Evolutionary conservation across 129 eudicot species (phyloP).

Genomic region (Flaveria robusta): DNA sequence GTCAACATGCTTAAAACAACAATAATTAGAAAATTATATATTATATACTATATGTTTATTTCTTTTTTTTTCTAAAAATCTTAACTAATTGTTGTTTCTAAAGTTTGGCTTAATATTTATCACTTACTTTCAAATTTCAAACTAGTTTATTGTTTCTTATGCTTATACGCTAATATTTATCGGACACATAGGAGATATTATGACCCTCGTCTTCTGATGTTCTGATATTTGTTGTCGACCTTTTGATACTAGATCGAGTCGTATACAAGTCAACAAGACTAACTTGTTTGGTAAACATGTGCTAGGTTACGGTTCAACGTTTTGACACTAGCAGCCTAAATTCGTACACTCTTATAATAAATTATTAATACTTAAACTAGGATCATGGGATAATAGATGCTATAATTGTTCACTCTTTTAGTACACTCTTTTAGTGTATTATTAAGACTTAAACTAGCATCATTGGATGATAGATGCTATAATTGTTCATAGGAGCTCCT

Average conservation of each 20-base stretch:
- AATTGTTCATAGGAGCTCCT: neutral
- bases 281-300: neutral
- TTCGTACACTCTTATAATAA: neutral
- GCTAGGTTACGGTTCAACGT: neutral
- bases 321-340: neutral
- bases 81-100: neutral
- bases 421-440: neutral
- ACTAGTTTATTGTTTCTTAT: too few relatives aligned
- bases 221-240: too few relatives aligned
- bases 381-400: neutral
- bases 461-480: neutral
- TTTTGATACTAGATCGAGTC: neutral
- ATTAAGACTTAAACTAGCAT: neutral
- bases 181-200: too few relatives aligned
- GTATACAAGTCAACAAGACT: neutral
- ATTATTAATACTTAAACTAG: neutral
- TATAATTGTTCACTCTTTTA: neutral
- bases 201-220: too few relatives aligned
- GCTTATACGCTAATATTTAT: too few relatives aligned
- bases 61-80: too few relatives aligned
- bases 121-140: too few relatives aligned
- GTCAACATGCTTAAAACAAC: too few relatives aligned
- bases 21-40: too few relatives aligned
- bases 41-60: too few relatives aligned
- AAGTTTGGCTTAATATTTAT: too few relatives aligned